Conservation (phyloP, 192 early-diverging fungal genomes). For the Geranomyces michiganensis region DNA sequence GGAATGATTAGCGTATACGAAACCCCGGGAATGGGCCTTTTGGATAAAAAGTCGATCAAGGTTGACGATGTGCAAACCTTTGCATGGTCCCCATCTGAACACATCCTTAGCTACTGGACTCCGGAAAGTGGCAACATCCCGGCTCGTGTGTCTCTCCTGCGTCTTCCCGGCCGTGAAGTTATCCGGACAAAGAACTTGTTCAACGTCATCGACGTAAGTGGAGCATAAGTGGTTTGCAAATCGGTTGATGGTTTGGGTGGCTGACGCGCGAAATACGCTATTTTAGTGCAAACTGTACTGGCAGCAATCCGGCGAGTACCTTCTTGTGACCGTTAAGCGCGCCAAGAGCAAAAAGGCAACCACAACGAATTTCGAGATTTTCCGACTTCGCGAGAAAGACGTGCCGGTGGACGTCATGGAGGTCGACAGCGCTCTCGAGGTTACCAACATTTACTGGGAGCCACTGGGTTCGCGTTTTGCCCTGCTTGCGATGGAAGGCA, state of each 20-base stretch:
- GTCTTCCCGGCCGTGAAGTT: constrained; percentile 81
- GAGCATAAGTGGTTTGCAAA: too few species aligned
- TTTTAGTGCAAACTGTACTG: constrained; percentile 79
- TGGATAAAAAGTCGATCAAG: constrained; percentile 94
- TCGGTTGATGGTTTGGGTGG: too few species aligned
- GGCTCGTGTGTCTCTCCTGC: constrained; percentile 90
- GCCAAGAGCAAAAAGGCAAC: constrained; percentile 90
- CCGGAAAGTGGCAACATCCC: constrained; percentile 87
- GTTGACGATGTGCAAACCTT: constrained; percentile 56
- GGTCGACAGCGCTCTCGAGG: constrained; percentile 68
- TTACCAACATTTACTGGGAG: constrained; percentile 95
- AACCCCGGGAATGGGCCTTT: constrained; percentile 87
- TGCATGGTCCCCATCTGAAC: constrained; percentile 59
- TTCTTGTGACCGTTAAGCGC: constrained; percentile 92
- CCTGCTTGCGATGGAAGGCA: constrained; percentile 80
- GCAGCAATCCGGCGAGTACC: constrained; percentile 87
- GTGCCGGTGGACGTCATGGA: constrained; percentile 98
- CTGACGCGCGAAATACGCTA: neutral
- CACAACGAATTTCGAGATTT: constrained; percentile 92
- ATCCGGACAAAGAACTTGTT: constrained; percentile 98
- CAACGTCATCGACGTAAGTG: constrained; percentile 74
- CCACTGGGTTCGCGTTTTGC: constrained; percentile 90
- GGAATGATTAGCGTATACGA: constrained; percentile 84
- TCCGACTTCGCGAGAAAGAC: constrained; percentile 87
- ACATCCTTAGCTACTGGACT: constrained; percentile 92